Evolutionary conservation across 164 flowering plant species (phyloP).

Genomic region (Chimonanthus praecox): DNA sequence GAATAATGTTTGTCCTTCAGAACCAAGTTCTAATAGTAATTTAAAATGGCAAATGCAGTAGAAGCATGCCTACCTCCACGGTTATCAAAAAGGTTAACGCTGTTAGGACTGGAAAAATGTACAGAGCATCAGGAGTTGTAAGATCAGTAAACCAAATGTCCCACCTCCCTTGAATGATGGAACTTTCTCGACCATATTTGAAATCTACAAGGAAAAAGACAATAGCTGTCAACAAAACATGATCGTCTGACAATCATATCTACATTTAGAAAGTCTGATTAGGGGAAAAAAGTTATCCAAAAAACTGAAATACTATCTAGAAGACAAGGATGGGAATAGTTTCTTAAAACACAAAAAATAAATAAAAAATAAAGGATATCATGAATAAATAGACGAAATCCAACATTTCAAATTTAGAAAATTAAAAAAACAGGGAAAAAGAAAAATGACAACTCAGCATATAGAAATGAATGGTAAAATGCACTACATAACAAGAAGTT

Average conservation of each 20-base stretch:
- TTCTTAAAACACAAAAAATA: not conserved
- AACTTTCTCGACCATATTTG: conserved; percentile 81
- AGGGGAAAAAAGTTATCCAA: not conserved
- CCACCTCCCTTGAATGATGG: conserved; percentile 88
- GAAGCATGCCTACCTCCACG: conserved; percentile 54
- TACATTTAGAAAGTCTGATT: not conserved
- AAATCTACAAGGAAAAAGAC: conserved; percentile 38
- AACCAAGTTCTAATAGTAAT: not conserved
- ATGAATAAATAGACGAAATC: not conserved
- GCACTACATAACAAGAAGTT: no score
- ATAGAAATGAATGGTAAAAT: no score
- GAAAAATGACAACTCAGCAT: no score
- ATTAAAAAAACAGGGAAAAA: no score
- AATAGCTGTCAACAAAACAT: not conserved
- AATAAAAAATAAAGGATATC: not conserved
- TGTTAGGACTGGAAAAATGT: conserved; percentile 67
- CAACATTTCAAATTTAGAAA: not conserved
- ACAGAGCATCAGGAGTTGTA: conserved; percentile 69
- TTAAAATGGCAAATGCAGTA: not conserved
- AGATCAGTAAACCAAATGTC: conserved; percentile 82
- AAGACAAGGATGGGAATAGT: not conserved
- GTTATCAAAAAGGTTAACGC: conserved; percentile 61
- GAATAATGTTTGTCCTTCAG: not conserved
- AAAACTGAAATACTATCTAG: not conserved
- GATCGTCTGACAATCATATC: no score